These are phyloP conservation scores for Cladosporium sp. DNA, from an alignment of 2,329 filamentous ascomycete genomes.

Conservation along the genomic window DNA sequence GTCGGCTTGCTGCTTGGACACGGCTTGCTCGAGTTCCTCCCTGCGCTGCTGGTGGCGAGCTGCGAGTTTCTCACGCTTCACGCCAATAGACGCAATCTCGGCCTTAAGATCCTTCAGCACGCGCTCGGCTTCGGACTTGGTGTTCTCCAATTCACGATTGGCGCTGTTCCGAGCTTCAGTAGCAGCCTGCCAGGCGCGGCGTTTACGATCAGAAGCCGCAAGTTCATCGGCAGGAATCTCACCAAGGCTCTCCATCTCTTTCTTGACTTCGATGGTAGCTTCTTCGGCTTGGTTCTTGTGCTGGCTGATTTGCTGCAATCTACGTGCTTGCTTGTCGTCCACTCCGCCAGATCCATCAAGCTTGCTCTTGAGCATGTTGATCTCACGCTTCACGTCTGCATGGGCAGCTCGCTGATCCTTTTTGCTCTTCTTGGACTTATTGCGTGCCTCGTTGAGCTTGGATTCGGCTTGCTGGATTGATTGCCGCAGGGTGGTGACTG, in stretches of 20 bases:
- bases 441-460: slow-evolving; percentile 65
- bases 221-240: slow-evolving; percentile 59
- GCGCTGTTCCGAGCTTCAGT: slow-evolving; percentile 47
- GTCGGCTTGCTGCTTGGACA: slow-evolving; percentile 60
- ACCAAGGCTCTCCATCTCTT: slow-evolving; percentile 61
- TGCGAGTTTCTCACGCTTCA: slow-evolving; percentile 68
- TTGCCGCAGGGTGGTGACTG: slow-evolving; percentile 69
- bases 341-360: slow-evolving; percentile 63
- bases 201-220: slow-evolving; percentile 52
- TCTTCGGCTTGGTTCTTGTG: slow-evolving; percentile 67
- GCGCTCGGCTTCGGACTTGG: slow-evolving; percentile 58
- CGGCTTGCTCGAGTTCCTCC: slow-evolving; percentile 65
- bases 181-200: slow-evolving; percentile 54
- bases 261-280: slow-evolving; percentile 52
- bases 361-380: slow-evolving; percentile 62
- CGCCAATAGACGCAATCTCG: slow-evolving; percentile 59
- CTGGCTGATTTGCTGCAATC: slow-evolving; percentile 69
- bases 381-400: slow-evolving; percentile 65
- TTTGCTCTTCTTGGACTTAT: slow-evolving; percentile 63
- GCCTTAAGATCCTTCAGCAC: slow-evolving; percentile 59
- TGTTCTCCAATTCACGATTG: slow-evolving; percentile 55
- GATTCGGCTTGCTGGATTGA: slow-evolving; percentile 69
- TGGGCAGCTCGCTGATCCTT: slow-evolving; percentile 70
- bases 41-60: slow-evolving; percentile 67
- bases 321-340: slow-evolving; percentile 71